Evolutionary conservation across 2,329 filamentous ascomycete genomes (phyloP).

Genomic region (Colletotrichum sp.): DNA sequence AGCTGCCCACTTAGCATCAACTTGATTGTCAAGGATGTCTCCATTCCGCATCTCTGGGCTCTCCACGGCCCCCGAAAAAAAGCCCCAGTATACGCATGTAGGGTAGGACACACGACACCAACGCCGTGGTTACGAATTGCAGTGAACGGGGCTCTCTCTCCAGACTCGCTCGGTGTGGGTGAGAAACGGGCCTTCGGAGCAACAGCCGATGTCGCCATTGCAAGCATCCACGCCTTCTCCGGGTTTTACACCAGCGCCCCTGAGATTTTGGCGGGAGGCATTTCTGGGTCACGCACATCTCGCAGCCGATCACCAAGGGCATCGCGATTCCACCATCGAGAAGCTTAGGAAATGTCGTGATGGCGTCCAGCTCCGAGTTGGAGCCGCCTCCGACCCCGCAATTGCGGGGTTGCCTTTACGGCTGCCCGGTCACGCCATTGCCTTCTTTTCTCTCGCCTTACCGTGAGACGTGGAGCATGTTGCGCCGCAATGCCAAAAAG

Average conservation of each 20-base stretch:
- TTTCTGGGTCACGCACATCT: not conserved
- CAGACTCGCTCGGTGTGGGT: not conserved
- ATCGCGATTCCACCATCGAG: not conserved
- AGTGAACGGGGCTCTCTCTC: not conserved
- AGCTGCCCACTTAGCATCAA: not conserved
- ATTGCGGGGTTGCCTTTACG: constrained; percentile 4
- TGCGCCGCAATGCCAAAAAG: not conserved
- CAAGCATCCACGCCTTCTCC: not conserved
- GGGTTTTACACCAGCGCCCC: not conserved
- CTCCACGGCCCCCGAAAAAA: not conserved
- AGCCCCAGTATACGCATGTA: not conserved
- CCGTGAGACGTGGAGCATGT: not conserved
- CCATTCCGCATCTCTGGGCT: not conserved
- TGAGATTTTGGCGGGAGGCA: not conserved
- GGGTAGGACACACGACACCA: constrained; percentile 4
- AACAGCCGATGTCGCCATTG: not conserved
- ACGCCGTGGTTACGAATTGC: not conserved
- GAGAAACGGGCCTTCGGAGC: not conserved
- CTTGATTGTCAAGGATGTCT: not conserved
- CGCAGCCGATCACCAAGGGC: not conserved
- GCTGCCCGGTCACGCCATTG: constrained; percentile 19
- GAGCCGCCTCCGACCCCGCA: constrained; percentile 17
- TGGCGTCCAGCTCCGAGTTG: not conserved
- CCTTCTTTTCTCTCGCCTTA: not conserved
- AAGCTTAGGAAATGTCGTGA: constrained; percentile 6